These are phyloP conservation scores for Rhizophora apiculata DNA, from an alignment of 345 rosid species.

Conservation along the genomic window DNA sequence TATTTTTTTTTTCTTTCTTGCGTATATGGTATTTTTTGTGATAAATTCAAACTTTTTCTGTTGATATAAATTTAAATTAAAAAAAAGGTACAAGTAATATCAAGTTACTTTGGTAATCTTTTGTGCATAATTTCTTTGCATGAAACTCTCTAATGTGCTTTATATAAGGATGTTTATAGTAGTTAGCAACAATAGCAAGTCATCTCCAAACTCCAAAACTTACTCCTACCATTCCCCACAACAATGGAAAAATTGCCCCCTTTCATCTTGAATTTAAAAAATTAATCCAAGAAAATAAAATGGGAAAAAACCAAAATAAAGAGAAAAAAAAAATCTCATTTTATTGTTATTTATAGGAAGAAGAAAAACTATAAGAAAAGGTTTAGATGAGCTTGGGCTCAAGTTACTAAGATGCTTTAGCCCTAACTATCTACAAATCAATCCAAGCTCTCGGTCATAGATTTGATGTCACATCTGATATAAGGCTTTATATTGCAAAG, in stretches of 20 bases:
- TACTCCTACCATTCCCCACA: too few relatives aligned
- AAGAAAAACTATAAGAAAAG: constrained; percentile 13
- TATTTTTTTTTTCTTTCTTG: too few relatives aligned
- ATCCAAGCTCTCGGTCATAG: constrained; percentile 77
- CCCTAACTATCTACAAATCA: constrained; percentile 61
- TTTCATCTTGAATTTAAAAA: neutral
- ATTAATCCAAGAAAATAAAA: neutral
- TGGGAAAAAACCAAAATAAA: neutral
- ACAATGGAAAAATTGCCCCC: neutral
- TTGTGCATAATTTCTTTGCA: too few relatives aligned
- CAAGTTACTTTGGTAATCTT: too few relatives aligned
- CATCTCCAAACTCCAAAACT: too few relatives aligned
- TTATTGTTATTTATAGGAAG: constrained; percentile 18
- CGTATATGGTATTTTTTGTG: too few relatives aligned
- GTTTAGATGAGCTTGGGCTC: constrained; percentile 28
- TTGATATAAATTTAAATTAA: too few relatives aligned
- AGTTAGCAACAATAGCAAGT: too few relatives aligned
- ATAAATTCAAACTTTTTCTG: too few relatives aligned
- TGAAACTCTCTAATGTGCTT: too few relatives aligned
- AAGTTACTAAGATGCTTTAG: constrained; percentile 47
- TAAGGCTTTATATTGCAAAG: constrained; percentile 78
- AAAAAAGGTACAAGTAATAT: too few relatives aligned
- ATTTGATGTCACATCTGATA: constrained; percentile 60
- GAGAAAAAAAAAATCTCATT: neutral
- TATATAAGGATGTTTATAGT: too few relatives aligned